These are phyloP conservation scores for Russula vinacea DNA, from an alignment of 768 basidiomycete species.

Conservation along the genomic window DNA sequence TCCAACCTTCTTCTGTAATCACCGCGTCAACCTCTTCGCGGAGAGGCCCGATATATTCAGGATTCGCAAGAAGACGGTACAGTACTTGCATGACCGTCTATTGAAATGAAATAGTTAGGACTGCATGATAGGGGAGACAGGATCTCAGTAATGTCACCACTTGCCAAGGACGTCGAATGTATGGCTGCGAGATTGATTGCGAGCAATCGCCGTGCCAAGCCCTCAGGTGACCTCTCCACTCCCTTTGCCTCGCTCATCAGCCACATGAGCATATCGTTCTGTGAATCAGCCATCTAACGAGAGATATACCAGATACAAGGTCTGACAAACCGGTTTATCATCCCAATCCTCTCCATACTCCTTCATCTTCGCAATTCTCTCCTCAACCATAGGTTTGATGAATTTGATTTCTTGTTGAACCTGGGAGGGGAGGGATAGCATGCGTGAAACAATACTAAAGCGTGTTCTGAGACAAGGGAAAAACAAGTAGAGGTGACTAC, in stretches of 20 bases:
- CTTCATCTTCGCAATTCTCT: no score
- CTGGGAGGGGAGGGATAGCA: no score
- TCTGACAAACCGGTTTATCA: constrained; percentile 45
- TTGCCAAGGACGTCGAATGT: background rate
- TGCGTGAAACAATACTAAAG: background rate
- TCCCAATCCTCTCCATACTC: background rate
- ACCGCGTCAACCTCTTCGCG: background rate
- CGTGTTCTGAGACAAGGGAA: background rate
- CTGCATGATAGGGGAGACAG: background rate
- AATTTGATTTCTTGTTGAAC: no score
- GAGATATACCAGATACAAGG: constrained; percentile 14
- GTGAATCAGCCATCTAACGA: no score
- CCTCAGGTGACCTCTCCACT: no score
- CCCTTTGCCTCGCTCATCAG: no score
- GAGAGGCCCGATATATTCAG: background rate
- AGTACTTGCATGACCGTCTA: background rate
- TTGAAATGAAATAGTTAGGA: background rate
- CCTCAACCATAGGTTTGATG: no score
- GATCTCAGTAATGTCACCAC: background rate
- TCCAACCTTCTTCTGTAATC: background rate
- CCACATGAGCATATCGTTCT: no score
- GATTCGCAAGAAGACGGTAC: background rate
- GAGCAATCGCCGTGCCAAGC: no score
- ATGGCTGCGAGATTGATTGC: background rate
- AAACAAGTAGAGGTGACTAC: background rate